Evolutionary conservation across 164 flowering plant genomes (phyloP).

Genomic region (Aristolochia californica): DNA sequence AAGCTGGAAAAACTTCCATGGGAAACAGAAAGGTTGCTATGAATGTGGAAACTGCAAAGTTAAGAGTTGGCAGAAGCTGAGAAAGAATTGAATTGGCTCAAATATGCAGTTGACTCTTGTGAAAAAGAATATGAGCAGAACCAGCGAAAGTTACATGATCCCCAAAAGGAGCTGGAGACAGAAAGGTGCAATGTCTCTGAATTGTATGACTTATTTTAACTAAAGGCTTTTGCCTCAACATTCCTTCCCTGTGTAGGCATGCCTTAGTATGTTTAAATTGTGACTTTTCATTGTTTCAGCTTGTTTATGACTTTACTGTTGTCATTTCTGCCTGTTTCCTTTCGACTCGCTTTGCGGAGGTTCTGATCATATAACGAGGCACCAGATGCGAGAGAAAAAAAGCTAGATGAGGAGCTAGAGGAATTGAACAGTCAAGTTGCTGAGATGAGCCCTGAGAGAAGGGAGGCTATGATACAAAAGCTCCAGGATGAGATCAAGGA

Average conservation of each 20-base stretch:
- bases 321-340: background rate
- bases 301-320: background rate
- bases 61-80: slow-evolving; percentile 83
- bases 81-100: slow-evolving; percentile 87
- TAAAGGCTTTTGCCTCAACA: background rate
- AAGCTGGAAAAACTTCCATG: slow-evolving; percentile 42
- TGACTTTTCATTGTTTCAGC: no score
- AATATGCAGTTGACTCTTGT: slow-evolving; percentile 52
- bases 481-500: slow-evolving; percentile 85
- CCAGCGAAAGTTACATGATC: slow-evolving; percentile 40
- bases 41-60: slow-evolving; percentile 53
- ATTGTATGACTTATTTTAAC: background rate
- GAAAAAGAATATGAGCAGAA: slow-evolving; percentile 86
- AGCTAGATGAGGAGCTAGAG: slow-evolving; percentile 65
- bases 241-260: background rate
- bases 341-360: background rate
- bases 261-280: no score
- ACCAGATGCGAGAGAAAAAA: slow-evolving; percentile 52
- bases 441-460: slow-evolving; percentile 54
- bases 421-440: slow-evolving; percentile 42
- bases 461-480: slow-evolving; percentile 74
- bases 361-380: background rate
- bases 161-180: slow-evolving; percentile 36
- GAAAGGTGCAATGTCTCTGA: slow-evolving; percentile 46
- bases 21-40: slow-evolving; percentile 58